Evolutionary conservation across 306 rosid species (phyloP).

Genomic region (Fragaria iinumae): DNA sequence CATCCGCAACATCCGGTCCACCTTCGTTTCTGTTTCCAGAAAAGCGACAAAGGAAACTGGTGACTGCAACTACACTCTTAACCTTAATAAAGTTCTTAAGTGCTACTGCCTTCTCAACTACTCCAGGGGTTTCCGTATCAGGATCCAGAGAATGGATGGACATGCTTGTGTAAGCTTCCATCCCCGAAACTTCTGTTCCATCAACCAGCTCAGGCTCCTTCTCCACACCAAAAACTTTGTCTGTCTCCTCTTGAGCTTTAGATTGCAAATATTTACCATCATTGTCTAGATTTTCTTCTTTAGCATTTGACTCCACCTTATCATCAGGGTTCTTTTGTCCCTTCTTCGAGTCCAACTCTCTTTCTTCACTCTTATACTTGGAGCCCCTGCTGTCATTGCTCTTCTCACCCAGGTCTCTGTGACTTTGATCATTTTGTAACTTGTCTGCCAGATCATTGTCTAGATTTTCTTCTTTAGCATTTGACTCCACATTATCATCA

Average conservation of each 20-base stretch:
- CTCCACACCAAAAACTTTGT: slow-evolving; percentile 53
- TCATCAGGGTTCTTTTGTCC: slow-evolving; percentile 8
- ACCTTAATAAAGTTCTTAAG: slow-evolving; percentile 71
- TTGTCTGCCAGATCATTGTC: slow-evolving; percentile 28
- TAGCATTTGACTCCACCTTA: slow-evolving; percentile 7
- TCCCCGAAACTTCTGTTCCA: slow-evolving; percentile 73
- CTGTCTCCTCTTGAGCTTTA: slow-evolving; percentile 19
- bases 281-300: slow-evolving; percentile 14
- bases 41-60: slow-evolving; percentile 69
- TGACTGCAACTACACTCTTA: slow-evolving; percentile 65
- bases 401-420: slow-evolving; percentile 13
- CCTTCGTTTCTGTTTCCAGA: slow-evolving; percentile 60
- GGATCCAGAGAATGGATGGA: slow-evolving; percentile 43
- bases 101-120: slow-evolving; percentile 75
- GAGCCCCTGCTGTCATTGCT: slow-evolving; percentile 22
- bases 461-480: slow-evolving; percentile 6
- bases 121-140: slow-evolving; percentile 57
- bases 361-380: slow-evolving; percentile 11
- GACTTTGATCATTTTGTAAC: slow-evolving; percentile 15
- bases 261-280: slow-evolving; percentile 26
- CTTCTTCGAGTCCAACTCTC: slow-evolving; percentile 10
- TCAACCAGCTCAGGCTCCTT: slow-evolving; percentile 67
- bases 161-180: slow-evolving; percentile 55
- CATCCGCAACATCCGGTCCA: slow-evolving; percentile 26
- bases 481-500: slow-evolving; percentile 10